phyloP scores from a whole-genome alignment of 805 yeast genomes.

The Allodekkera sacchari region DNA sequence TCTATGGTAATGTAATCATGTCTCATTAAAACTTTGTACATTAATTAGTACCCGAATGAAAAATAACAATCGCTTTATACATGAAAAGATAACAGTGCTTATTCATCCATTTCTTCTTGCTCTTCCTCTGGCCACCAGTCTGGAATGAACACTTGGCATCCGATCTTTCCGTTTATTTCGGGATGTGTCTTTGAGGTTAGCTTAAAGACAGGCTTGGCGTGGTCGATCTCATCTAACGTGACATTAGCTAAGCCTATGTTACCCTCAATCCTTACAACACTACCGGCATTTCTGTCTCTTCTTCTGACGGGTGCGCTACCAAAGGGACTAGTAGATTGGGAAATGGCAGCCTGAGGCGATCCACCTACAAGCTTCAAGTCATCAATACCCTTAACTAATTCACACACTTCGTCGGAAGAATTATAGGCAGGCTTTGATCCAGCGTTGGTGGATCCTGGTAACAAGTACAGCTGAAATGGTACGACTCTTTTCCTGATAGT shows the following conservation, averaged over 20 bases:
- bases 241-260: conserved; percentile 62
- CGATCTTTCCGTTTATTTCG: conserved; percentile 22
- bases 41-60: no score
- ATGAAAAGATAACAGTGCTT: no score
- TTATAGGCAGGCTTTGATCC: no score
- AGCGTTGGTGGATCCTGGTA: no score
- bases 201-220: conserved; percentile 16
- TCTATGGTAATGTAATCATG: no score
- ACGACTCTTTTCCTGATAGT: conserved; percentile 73
- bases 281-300: conserved; percentile 48
- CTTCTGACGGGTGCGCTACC: conserved; percentile 22
- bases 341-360: background rate
- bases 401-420: conserved; percentile 1
- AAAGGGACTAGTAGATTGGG: conserved; percentile 26
- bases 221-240: conserved; percentile 27
- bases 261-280: conserved; percentile 45
- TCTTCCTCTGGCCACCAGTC: conserved; percentile 65
- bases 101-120: conserved; percentile 11
- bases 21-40: no score
- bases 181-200: conserved; percentile 12
- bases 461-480: conserved; percentile 42
- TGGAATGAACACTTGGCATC: conserved; percentile 49
- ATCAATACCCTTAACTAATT: conserved; percentile 4
- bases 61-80: no score
- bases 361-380: conserved; percentile 12